Conservation (phyloP, 1,284 basidiomycete genomes). For the Schizopora paradoxa region DNA sequence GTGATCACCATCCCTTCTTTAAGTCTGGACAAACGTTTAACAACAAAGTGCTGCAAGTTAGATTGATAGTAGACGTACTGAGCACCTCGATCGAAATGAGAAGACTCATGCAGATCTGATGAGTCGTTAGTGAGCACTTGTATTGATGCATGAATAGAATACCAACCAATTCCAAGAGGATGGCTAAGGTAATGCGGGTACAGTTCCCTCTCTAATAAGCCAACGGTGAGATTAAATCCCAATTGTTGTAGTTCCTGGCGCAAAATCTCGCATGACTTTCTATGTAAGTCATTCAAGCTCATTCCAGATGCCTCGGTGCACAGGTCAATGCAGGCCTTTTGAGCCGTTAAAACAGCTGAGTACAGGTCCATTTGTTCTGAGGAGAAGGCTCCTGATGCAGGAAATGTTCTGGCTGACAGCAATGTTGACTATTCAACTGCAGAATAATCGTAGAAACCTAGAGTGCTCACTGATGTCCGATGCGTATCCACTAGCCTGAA, state of each 20-base stretch:
- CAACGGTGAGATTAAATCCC: conserved; percentile 65
- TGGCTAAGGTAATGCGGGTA: conserved; percentile 89
- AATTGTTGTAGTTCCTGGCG: conserved; percentile 74
- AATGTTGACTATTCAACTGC: background rate
- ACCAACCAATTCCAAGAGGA: conserved; percentile 76
- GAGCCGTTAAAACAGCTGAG: conserved; percentile 70
- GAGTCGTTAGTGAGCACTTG: conserved; percentile 11
- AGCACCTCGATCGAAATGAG: conserved; percentile 40
- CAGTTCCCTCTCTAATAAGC: conserved; percentile 69
- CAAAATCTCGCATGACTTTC: conserved; percentile 67
- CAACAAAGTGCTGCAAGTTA: conserved; percentile 5
- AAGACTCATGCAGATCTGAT: conserved; percentile 77
- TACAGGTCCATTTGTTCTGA: conserved; percentile 85
- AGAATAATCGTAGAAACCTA: conserved; percentile 13
- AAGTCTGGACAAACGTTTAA: conserved; percentile 27
- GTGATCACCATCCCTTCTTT: conserved; percentile 87
- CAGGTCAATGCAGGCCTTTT: conserved; percentile 61
- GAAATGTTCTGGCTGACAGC: conserved; percentile 77
- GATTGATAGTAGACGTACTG: conserved; percentile 29
- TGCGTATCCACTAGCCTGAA: conserved; percentile 73
- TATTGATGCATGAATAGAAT: background rate
- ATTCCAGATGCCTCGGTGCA: conserved; percentile 54
- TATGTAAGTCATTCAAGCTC: conserved; percentile 77
- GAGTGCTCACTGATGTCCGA: conserved; percentile 83
- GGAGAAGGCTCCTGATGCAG: conserved; percentile 77